phyloP scores from a whole-genome alignment of 2,329 filamentous ascomycete species.

The Cladosporium sp. region DNA sequence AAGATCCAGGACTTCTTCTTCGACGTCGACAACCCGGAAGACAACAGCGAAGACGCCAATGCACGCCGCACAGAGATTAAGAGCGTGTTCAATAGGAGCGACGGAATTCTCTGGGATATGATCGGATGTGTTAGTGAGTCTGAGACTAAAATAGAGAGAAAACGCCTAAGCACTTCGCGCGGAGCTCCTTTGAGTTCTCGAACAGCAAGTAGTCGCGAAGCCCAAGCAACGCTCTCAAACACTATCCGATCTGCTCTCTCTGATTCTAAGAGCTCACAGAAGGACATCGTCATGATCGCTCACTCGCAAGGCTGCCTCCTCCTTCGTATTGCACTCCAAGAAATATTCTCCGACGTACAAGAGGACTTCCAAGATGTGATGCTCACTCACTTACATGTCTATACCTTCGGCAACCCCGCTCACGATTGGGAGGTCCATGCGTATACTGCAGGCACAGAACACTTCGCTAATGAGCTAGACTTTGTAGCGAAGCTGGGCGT shows the following conservation, averaged over 20 bases:
- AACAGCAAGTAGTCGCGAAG: not conserved
- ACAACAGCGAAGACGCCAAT: not conserved
- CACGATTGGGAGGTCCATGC: constrained; percentile 13
- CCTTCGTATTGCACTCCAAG: not conserved
- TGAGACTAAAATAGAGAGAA: not conserved
- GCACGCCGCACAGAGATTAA: constrained; percentile 1
- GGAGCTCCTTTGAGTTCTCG: not conserved
- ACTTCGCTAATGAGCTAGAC: constrained; percentile 13
- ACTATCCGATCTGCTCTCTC: not conserved
- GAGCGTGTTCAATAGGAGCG: constrained; percentile 9
- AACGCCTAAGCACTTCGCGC: not conserved
- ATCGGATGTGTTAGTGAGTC: constrained; percentile 9
- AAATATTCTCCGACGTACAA: constrained; percentile 1
- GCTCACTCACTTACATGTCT: not conserved
- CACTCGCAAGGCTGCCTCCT: constrained; percentile 15
- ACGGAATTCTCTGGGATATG: constrained; percentile 14
- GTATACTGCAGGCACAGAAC: constrained; percentile 6
- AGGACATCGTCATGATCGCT: constrained; percentile 9
- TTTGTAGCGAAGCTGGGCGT: constrained; percentile 10
- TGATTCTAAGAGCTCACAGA: not conserved
- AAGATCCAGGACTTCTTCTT: constrained; percentile 16
- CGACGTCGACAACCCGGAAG: not conserved
- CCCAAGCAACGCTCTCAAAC: not conserved
- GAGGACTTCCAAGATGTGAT: not conserved
- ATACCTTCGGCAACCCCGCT: constrained; percentile 14